Evolutionary conservation across 768 basidiomycete genomes (phyloP).

Genomic region (Pleurotus pulmonarius): DNA sequence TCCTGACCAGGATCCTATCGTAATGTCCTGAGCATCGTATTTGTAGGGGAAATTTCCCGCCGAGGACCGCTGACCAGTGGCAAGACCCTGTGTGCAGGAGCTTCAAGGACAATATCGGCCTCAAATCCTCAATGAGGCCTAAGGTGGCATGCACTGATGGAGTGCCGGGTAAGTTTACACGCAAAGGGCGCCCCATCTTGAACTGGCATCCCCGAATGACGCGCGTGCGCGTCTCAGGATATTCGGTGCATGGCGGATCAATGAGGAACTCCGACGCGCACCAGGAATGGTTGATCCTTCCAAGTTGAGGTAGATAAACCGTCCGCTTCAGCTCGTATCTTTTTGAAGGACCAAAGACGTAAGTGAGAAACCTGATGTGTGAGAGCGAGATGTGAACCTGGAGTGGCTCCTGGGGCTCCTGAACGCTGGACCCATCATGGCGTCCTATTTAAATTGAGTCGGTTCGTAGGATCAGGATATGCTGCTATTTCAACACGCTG

Average conservation of each 20-base stretch:
- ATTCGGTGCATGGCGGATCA: constrained; percentile 2
- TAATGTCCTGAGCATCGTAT: background rate
- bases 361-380: too few relatives aligned
- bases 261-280: background rate
- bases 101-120: background rate
- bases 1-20: background rate
- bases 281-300: background rate
- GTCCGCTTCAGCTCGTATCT: background rate
- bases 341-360: background rate
- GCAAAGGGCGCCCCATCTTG: background rate
- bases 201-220: constrained; percentile 1
- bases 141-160: background rate
- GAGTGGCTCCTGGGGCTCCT: too few relatives aligned
- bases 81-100: constrained; percentile 1
- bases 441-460: too few relatives aligned
- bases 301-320: background rate
- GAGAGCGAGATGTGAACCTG: too few relatives aligned
- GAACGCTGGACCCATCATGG: too few relatives aligned
- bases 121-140: background rate
- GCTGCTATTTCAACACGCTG: background rate
- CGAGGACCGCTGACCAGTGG: background rate
- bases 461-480: too few relatives aligned
- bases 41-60: background rate
- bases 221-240: background rate
- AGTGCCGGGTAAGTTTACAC: background rate